Evolutionary conservation across 1,284 basidiomycete species (phyloP).

Genomic region (Ceratobasidium sp.): DNA sequence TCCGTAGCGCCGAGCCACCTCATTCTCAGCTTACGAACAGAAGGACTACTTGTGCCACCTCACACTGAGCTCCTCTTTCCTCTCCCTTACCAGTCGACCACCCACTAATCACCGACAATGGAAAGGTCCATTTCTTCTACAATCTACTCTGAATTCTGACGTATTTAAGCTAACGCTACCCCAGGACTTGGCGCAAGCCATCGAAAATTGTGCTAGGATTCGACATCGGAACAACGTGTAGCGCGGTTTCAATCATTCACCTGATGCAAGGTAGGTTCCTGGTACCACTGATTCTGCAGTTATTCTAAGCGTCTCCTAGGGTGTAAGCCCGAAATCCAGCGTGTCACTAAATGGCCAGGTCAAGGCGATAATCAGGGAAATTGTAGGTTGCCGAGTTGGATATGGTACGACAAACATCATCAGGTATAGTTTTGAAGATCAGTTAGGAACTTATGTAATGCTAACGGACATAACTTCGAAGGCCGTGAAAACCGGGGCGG

Average conservation of each 20-base stretch:
- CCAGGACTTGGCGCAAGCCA: background rate
- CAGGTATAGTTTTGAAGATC: background rate
- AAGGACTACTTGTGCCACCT: too few relatives aligned
- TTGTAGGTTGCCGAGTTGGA: constrained; percentile 1
- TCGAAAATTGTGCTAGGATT: constrained; percentile 11
- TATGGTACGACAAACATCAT: background rate
- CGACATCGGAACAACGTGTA: constrained; percentile 26
- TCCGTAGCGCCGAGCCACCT: too few relatives aligned
- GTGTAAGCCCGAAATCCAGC: background rate
- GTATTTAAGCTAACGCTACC: too few relatives aligned
- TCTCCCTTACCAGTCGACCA: too few relatives aligned
- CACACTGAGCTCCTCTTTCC: too few relatives aligned
- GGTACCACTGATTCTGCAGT: too few relatives aligned
- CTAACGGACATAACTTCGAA: background rate
- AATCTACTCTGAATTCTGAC: too few relatives aligned
- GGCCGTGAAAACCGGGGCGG: constrained; percentile 10
- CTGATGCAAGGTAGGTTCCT: background rate
- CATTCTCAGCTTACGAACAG: too few relatives aligned
- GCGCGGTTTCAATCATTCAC: constrained; percentile 3
- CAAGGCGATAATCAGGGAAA: background rate
- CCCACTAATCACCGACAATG: too few relatives aligned
- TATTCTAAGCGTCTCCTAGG: background rate
- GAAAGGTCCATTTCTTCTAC: too few relatives aligned
- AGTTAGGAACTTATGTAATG: background rate
- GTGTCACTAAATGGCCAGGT: constrained; percentile 17